Conservation (phyloP, 805 yeast species). For the Starmerella potacharoeniae region DNA sequence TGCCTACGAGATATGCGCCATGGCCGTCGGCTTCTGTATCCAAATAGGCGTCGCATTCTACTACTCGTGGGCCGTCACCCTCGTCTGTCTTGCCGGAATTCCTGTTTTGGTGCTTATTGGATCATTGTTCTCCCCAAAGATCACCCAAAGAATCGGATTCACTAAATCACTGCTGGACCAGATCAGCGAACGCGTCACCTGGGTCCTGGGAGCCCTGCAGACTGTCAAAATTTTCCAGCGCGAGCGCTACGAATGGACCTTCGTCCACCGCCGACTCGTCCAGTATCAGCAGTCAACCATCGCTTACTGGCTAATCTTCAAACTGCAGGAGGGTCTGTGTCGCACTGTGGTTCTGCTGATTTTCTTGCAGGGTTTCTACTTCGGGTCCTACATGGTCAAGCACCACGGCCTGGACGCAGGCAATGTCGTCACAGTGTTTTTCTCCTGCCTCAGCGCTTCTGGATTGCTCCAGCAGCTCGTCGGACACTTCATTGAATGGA, state of each 20-base stretch:
- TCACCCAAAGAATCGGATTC: constrained; percentile 37
- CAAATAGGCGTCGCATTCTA: constrained; percentile 49
- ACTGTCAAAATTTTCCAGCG: constrained; percentile 55
- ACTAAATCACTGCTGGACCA: constrained; percentile 49
- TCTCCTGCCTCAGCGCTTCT: constrained; percentile 67
- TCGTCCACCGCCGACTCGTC: constrained; percentile 31
- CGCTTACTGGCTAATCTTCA: constrained; percentile 35
- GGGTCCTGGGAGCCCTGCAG: constrained; percentile 52
- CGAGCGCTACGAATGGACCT: constrained; percentile 39
- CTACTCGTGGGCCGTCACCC: constrained; percentile 75
- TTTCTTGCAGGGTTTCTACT: constrained; percentile 91
- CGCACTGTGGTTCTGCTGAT: constrained; percentile 51
- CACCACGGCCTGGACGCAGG: constrained; percentile 43
- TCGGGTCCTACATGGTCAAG: constrained; percentile 60
- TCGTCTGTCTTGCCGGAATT: constrained; percentile 60
- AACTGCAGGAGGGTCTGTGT: constrained; percentile 46
- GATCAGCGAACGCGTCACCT: constrained; percentile 53
- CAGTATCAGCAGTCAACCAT: constrained; percentile 35
- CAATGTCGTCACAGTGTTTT: constrained; percentile 68
- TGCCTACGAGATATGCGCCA: constrained; percentile 69
- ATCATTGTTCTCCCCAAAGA: constrained; percentile 39
- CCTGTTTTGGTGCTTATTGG: constrained; percentile 54
- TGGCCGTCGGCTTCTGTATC: constrained; percentile 46
- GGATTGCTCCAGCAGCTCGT: constrained; percentile 45
- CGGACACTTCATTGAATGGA: constrained; percentile 47